These are phyloP conservation scores for Paecilomyces sp. DNA, from an alignment of 2,329 filamentous ascomycete genomes.

Conservation along the genomic window DNA sequence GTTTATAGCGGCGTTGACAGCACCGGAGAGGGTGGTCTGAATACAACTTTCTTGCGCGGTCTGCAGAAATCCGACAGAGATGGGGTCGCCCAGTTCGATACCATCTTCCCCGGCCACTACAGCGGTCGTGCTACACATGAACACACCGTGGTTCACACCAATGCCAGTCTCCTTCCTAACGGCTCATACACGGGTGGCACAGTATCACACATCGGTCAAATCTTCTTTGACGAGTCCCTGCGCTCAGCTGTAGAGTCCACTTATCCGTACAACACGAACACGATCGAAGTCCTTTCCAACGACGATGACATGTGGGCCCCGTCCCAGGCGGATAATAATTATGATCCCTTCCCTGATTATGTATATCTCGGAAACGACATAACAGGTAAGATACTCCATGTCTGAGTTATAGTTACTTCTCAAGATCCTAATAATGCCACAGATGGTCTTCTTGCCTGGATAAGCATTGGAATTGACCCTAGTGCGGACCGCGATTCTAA, in stretches of 20 bases:
- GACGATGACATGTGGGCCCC: slow-evolving; percentile 37
- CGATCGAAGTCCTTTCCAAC: slow-evolving; percentile 29
- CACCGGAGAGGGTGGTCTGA: slow-evolving; percentile 14
- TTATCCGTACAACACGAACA: slow-evolving; percentile 25
- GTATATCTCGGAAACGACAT: slow-evolving; percentile 45
- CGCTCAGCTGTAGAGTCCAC: slow-evolving; percentile 36
- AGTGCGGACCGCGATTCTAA: slow-evolving; percentile 25
- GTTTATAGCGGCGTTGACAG: slow-evolving; percentile 27
- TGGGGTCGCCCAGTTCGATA: slow-evolving; percentile 44
- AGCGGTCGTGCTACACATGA: slow-evolving; percentile 42
- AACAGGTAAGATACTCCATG: slow-evolving; percentile 4
- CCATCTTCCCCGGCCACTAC: slow-evolving; percentile 43
- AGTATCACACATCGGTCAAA: slow-evolving; percentile 44
- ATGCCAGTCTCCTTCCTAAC: slow-evolving; percentile 31
- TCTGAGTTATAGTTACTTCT: background rate
- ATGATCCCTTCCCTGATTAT: slow-evolving; percentile 49
- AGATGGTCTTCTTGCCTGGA: slow-evolving; percentile 45
- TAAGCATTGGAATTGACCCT: slow-evolving; percentile 41
- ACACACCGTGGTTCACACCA: slow-evolving; percentile 42
- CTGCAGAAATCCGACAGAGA: slow-evolving; percentile 41
- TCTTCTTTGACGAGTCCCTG: slow-evolving; percentile 45
- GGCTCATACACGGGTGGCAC: slow-evolving; percentile 39
- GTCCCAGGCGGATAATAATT: slow-evolving; percentile 34
- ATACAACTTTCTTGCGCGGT: slow-evolving; percentile 43
- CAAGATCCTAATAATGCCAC: background rate